Evolutionary conservation across 495 filamentous ascomycete genomes (phyloP), one percentile per base, ranked within the genome.

Genomic region (Immersiella caudata): DNA sequence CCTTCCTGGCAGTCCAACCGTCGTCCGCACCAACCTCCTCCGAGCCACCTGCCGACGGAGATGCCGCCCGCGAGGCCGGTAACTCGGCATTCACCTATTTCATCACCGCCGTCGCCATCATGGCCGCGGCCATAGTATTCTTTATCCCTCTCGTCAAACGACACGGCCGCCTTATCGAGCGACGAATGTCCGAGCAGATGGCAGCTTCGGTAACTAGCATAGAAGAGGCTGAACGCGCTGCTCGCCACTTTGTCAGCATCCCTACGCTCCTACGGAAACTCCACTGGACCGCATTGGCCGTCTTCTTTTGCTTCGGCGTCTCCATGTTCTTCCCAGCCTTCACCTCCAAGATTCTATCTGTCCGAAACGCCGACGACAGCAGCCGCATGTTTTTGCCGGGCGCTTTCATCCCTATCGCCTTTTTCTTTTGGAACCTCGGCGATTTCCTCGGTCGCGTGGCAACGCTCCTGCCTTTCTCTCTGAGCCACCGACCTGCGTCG

Each of bases 281-380:
- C 27, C 85, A 83, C 70, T 93, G 88, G 83, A 78, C 91, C 14
- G 83, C 91, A 0, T 76, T 82, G 35, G 82, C 91, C 0, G 88
- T 97, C 24, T 92, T 91, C 75, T 68, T 92, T 59, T 91, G 87
- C 73, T 98, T 97, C 74, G 77, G 81, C 50, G 78, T 96, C 26
- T 93, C 94, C 36, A 98, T 99, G 96, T 85, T 93, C 68, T 97
- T 93, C 78, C 95, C 95, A 0, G 91, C 97, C 51, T 97, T 93
- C 79, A 98, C 95, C 0, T 85, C 89, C 61, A 84, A 89, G 72
- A 93, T 97, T 70, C 69, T 88, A 26, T 93, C 91, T 3, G 88
- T 95, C 7, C 79, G 81, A 62, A 81, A 84, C 6, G 73, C 76
- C 6, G 81, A 81, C n/a, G 70, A 79, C 5, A 73, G 80, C 21